These are phyloP conservation scores for Cryptosporidium sp. DNA, from an alignment of 169 alveolate genomes.

Conservation along the genomic window DNA sequence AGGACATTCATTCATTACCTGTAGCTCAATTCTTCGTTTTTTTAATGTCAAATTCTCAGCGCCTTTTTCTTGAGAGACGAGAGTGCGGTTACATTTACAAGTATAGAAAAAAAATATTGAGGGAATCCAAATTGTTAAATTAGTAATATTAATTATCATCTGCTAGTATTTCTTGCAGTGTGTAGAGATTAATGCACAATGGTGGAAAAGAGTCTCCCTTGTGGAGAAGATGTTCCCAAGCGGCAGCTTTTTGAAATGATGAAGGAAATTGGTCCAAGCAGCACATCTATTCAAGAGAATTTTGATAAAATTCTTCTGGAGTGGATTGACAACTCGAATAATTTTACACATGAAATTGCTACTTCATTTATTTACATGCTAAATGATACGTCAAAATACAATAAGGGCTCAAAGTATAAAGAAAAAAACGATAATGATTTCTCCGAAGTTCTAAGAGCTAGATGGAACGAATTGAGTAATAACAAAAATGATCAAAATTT, in stretches of 20 bases:
- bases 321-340: constrained; percentile 1
- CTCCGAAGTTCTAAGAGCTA: constrained; percentile 59
- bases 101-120: background rate
- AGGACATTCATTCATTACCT: background rate
- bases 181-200: constrained; percentile 39
- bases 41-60: constrained; percentile 12
- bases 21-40: background rate
- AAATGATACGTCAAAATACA: constrained; percentile 40
- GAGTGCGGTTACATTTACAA: constrained; percentile 34
- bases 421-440: constrained; percentile 1
- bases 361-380: constrained; percentile 40
- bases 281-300: constrained; percentile 42
- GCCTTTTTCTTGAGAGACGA: constrained; percentile 49
- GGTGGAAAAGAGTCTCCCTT: constrained; percentile 26
- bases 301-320: constrained; percentile 16
- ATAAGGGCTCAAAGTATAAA: background rate
- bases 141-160: background rate
- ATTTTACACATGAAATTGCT: constrained; percentile 29
- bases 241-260: constrained; percentile 1
- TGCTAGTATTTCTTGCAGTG: constrained; percentile 1
- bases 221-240: constrained; percentile 31
- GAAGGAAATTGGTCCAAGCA: constrained; percentile 48
- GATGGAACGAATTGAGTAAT: constrained; percentile 68
- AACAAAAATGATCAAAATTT: constrained; percentile 23
- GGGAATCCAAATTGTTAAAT: constrained; percentile 7